Percentiles rank a stretch among this genome's conserved stretches.
Conservation (phyloP, 768 basidiomycete species). For the Boletus speciosus region DNA sequence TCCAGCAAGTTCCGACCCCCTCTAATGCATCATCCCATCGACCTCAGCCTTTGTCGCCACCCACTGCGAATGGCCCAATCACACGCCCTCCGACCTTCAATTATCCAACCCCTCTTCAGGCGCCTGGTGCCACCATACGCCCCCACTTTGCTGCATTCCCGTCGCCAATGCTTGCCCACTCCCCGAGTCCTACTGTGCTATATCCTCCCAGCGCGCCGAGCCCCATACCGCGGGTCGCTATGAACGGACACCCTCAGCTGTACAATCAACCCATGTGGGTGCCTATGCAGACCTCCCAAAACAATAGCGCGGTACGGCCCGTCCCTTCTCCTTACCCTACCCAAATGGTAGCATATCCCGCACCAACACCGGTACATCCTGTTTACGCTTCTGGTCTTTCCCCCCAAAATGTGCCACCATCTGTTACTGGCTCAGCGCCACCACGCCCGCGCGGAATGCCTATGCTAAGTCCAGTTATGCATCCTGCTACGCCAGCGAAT, state of each 20-base stretch:
- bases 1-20: slow-evolving; percentile 78
- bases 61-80: slow-evolving; percentile 35
- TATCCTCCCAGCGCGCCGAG: slow-evolving; percentile 62
- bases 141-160: slow-evolving; percentile 57
- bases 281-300: slow-evolving; percentile 46
- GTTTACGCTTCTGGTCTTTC: slow-evolving; percentile 46
- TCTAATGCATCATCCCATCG: slow-evolving; percentile 46
- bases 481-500: slow-evolving; percentile 45
- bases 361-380: slow-evolving; percentile 44
- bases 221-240: slow-evolving; percentile 60
- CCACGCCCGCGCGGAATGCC: slow-evolving; percentile 51
- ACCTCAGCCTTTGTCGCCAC: slow-evolving; percentile 47
- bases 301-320: slow-evolving; percentile 52
- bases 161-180: slow-evolving; percentile 70
- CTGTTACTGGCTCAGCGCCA: slow-evolving; percentile 29
- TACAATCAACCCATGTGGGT: slow-evolving; percentile 70
- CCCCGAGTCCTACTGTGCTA: slow-evolving; percentile 64
- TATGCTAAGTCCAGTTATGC: slow-evolving; percentile 72
- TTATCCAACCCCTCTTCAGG: slow-evolving; percentile 40
- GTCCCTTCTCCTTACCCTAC: slow-evolving; percentile 58
- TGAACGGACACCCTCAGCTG: slow-evolving; percentile 59
- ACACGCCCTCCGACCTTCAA: slow-evolving; percentile 27
- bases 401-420: slow-evolving; percentile 35
- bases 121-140: slow-evolving; percentile 47
- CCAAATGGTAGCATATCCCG: slow-evolving; percentile 63